Evolutionary conservation across 768 basidiomycete species (phyloP).

Genomic region (Termitomyces bulborhizus): DNA sequence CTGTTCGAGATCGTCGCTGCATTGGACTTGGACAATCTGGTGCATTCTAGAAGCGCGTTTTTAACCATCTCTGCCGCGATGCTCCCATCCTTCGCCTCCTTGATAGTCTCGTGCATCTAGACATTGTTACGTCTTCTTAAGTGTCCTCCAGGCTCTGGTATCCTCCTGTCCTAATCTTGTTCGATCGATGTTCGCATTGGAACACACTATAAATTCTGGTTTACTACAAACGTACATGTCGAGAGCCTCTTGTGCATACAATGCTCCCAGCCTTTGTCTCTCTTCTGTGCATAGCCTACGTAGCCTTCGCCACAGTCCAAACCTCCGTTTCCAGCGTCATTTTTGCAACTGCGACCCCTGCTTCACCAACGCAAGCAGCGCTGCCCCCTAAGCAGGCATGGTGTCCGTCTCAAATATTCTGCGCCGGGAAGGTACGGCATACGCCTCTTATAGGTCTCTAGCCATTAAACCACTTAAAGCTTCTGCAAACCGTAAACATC

Average conservation of each 20-base stretch:
- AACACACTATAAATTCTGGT: not conserved
- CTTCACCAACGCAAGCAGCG: slow-evolving; percentile 59
- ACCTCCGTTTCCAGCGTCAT: no score
- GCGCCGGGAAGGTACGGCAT: slow-evolving; percentile 63
- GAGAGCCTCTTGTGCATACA: not conserved
- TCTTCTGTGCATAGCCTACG: slow-evolving; percentile 9
- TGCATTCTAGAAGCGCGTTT: no score
- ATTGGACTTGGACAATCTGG: no score
- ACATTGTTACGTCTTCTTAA: no score
- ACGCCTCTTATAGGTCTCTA: not conserved
- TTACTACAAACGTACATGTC: not conserved
- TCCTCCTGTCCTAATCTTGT: not conserved
- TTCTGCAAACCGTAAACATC: slow-evolving; percentile 82
- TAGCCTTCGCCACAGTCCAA: slow-evolving; percentile 12
- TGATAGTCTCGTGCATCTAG: no score
- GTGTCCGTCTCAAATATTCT: slow-evolving; percentile 76
- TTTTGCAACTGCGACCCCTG: slow-evolving; percentile 49
- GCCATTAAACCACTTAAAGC: slow-evolving; percentile 19
- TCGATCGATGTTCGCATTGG: not conserved
- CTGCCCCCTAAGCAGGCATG: slow-evolving; percentile 68
- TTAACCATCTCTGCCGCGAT: no score
- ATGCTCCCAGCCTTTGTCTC: slow-evolving; percentile 21
- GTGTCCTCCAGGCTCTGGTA: no score
- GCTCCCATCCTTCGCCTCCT: no score
- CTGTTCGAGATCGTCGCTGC: no score